Conservation (phyloP, 2,329 filamentous ascomycete genomes). For the Talaromyces amestolkiae region DNA sequence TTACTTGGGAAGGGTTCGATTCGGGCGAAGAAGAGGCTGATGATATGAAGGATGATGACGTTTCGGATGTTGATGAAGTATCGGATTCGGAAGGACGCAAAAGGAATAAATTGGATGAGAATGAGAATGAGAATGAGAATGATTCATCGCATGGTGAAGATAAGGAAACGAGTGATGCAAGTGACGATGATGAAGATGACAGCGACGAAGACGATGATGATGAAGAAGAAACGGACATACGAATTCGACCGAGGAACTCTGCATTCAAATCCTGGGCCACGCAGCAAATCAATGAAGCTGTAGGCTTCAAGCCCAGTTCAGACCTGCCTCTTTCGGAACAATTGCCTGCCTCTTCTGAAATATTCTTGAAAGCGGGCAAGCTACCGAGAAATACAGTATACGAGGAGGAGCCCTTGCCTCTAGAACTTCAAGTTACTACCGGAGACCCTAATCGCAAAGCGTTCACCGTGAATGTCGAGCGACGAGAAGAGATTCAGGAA, state of each 20-base stretch:
- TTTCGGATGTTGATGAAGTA: background rate
- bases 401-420: slow-evolving; percentile 42
- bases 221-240: slow-evolving; percentile 29
- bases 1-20: slow-evolving; percentile 48
- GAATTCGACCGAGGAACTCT: slow-evolving; percentile 46
- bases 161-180: slow-evolving; percentile 6
- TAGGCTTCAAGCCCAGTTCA: slow-evolving; percentile 62
- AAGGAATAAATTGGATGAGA: slow-evolving; percentile 31
- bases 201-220: slow-evolving; percentile 28
- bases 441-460: slow-evolving; percentile 63
- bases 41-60: slow-evolving; percentile 23
- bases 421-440: slow-evolving; percentile 38
- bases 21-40: slow-evolving; percentile 45
- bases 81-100: slow-evolving; percentile 25
- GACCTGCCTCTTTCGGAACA: slow-evolving; percentile 33
- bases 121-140: slow-evolving; percentile 29
- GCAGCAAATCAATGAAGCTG: slow-evolving; percentile 76
- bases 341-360: slow-evolving; percentile 22
- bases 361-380: slow-evolving; percentile 31
- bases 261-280: slow-evolving; percentile 95
- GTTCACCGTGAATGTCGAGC: slow-evolving; percentile 69
- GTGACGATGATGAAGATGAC: slow-evolving; percentile 25
- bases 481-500: slow-evolving; percentile 71
- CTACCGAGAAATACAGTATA: slow-evolving; percentile 37
- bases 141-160: slow-evolving; percentile 45